phyloP scores from a whole-genome alignment of 2,329 filamentous ascomycete species.

The Blastomyces silverae region DNA sequence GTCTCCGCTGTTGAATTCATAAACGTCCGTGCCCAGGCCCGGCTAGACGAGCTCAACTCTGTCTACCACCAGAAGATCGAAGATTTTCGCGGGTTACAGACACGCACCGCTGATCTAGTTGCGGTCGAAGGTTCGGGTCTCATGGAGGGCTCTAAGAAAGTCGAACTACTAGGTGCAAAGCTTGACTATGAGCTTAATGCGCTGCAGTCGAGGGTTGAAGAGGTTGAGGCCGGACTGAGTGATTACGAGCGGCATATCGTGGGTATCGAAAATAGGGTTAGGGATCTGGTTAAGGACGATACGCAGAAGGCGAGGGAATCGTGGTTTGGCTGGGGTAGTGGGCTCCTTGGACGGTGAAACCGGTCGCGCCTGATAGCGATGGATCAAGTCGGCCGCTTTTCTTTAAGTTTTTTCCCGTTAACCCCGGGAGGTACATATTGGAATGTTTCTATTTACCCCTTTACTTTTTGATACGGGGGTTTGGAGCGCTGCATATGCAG shows the following conservation, averaged over 20 bases:
- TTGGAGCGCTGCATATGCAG: background rate
- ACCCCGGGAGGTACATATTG: background rate
- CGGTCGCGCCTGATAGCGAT: constrained; percentile 9
- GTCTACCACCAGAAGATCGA: constrained; percentile 66
- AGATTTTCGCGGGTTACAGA: constrained; percentile 60
- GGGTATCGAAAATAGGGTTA: constrained; percentile 60
- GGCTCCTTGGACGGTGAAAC: constrained; percentile 24
- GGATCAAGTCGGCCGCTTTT: background rate
- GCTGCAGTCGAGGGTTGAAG: constrained; percentile 71
- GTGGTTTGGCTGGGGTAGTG: constrained; percentile 52
- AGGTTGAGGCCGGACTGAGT: constrained; percentile 74
- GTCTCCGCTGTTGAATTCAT: constrained; percentile 49
- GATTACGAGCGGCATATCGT: constrained; percentile 74
- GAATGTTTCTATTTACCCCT: background rate
- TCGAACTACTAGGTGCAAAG: constrained; percentile 74
- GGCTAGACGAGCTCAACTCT: constrained; percentile 58
- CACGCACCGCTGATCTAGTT: constrained; percentile 62
- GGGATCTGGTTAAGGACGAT: constrained; percentile 56
- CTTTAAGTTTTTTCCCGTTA: constrained; percentile 14
- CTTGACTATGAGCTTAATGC: constrained; percentile 86
- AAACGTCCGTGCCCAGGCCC: constrained; percentile 55
- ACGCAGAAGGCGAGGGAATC: constrained; percentile 48
- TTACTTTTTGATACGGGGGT: background rate
- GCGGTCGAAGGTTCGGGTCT: constrained; percentile 61
- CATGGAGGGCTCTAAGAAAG: constrained; percentile 65